Base-by-base conservation (phyloP, 805 yeast species). In the Zygosaccharomyces bisporus region DNA sequence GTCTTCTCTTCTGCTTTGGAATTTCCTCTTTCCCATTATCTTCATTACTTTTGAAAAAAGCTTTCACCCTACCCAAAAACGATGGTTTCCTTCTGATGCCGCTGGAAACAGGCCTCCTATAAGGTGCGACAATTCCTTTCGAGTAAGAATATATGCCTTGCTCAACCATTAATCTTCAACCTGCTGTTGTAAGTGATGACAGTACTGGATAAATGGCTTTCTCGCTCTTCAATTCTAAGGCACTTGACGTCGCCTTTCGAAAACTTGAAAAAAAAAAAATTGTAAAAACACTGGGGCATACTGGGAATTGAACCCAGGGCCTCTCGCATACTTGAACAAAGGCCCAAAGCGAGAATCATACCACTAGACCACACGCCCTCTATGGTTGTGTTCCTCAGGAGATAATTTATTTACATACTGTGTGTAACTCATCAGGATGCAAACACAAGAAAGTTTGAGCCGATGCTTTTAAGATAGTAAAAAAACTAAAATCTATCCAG, bases 261-360 rank as follows among this genome's bases (percentile, higher is more conserved):
- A 12, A 23, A 23, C 27, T 23, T 17, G 20, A 33, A 33, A 14
- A 19, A 24, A 14, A 33, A 23, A 32, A 6, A 19, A 5, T 13
- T 32, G 13, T 32, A 42, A 50, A 36, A 37, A 42, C 47, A 42
- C 44, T 20, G 60, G 61, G 61, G 60, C 61, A 56, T 50, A 55
- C 75, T 68, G 76, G 75, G 75, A 71, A 70, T 71, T 71, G 75
- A 71, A 71, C 75, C 75, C 75, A 69, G 75, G 75, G 74, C 75
- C 75, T 71, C 75, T 71, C 75, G 72, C 75, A 72, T 53, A 50
- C 51, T 54, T 48, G 45, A 34, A 35, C 38, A 40, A 38, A 51
- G 49, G 53, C 66, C 66, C 66, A 63, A 63, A 63, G 66, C 66
- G 65, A 61, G 66, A 61, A 63, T 61, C 66, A 61, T 63, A 63